A percentile compares a stretch with the other conserved stretches of the same genome.
These are phyloP conservation scores for Coemansia sp. DNA, from an alignment of 192 early-diverging fungal species.

Conservation along the genomic window DNA sequence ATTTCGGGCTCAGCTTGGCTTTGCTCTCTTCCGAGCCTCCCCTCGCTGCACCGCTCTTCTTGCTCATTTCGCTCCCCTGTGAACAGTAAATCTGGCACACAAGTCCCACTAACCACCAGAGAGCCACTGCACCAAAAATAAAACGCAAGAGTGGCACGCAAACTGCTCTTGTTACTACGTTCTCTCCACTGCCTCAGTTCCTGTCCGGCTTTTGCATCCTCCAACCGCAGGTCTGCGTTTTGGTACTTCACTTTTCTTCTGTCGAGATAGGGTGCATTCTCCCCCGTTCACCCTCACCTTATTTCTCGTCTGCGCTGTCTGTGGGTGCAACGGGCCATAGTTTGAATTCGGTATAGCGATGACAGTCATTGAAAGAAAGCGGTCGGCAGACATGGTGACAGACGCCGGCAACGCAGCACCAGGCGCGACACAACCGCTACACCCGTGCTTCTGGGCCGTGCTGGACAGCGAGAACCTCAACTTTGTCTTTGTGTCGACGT, in stretches of 20 bases:
- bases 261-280: not conserved
- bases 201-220: not conserved
- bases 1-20: not conserved
- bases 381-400: slow-evolving; percentile 29
- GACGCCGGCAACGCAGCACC: slow-evolving; percentile 8
- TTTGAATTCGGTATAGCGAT: slow-evolving; percentile 21
- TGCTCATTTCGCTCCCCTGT: slow-evolving; percentile 5
- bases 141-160: not conserved
- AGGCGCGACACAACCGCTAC: slow-evolving; percentile 1
- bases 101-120: not conserved
- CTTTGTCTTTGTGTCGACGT: slow-evolving; percentile 49
- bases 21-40: not conserved
- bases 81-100: slow-evolving; percentile 25
- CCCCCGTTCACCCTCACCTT: not conserved
- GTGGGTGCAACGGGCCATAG: not conserved
- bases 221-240: not conserved
- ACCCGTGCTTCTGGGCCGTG: slow-evolving; percentile 54
- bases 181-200: not conserved
- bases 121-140: slow-evolving; percentile 17
- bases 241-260: not conserved
- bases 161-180: slow-evolving; percentile 14
- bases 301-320: slow-evolving; percentile 2
- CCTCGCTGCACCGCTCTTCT: not conserved
- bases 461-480: slow-evolving; percentile 45
- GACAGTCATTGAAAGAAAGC: slow-evolving; percentile 47